Base-by-base conservation (phyloP, 2,329 filamentous ascomycete genomes). In the Madurella fahalii region DNA sequence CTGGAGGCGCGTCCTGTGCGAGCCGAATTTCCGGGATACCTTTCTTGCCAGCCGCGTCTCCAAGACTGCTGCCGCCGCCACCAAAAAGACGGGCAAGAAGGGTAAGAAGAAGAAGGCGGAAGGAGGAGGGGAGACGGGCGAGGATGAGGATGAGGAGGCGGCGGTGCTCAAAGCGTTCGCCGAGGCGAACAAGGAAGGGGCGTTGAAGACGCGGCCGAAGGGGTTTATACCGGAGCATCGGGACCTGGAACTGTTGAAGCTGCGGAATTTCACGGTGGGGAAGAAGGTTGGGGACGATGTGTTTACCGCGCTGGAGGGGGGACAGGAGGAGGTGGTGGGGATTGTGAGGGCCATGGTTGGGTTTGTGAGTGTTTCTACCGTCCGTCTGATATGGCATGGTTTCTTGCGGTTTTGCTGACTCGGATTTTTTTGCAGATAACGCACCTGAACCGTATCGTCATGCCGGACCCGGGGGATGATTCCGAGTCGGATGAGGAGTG, bases 151-250 rank as follows among this genome's bases (percentile, higher is more conserved):
- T 56, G 66, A 65, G 34, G 77, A 81, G 57, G 81, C 81, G 57
- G 81, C 81, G 47, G 84, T 79, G 16, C 70, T 94, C 5, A 78
- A 82, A 60, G 87, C 86, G 1, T 95, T 96, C 69, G 78, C 81
- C 18, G 77, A 75, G 42, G 75, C 79, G 61, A 96, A 95, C 64
- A 74, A 81, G 60, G 82, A 84, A 56, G 87, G 83, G 58, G 90
- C 90, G 13, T 76, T 96, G 48, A 95, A 95, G 77, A 93, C 83
- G 39, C 86, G 86, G 66, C 92, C 92, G 4, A 93, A 92, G 83
- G 90, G 90, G 69, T 56, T 60, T 17, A 13, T 40, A 11, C 42
- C 51, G 1, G 54, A 54, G 45, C 47, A 57, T 44, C 40, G 81
- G 41, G 87, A 96, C 62, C 91, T 96, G 64, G 83, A 85, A 52